Percentiles rank a stretch among this genome's conserved stretches.
These are phyloP conservation scores for Cyberlindnera lachancei DNA, from an alignment of 805 yeast genomes.

Conservation along the genomic window DNA sequence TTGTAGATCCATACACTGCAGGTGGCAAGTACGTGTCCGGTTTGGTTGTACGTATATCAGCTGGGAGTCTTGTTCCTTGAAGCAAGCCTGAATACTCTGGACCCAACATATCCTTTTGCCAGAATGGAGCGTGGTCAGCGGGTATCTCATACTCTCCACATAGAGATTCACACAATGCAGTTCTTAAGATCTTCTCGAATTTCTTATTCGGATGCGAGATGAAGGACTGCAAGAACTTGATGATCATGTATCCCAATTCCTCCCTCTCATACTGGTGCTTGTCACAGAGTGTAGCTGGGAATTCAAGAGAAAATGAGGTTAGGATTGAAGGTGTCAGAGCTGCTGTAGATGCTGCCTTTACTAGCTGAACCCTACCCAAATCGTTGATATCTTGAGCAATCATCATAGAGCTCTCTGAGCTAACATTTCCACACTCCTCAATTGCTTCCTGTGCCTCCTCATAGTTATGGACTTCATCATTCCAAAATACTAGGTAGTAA, in stretches of 20 bases:
- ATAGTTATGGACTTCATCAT: constrained; percentile 67
- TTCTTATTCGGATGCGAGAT: constrained; percentile 28
- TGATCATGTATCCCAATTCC: constrained; percentile 33
- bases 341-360: too few relatives aligned
- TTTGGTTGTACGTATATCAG: not conserved
- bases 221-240: constrained; percentile 46
- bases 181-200: constrained; percentile 34
- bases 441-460: constrained; percentile 46
- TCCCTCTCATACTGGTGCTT: constrained; percentile 46
- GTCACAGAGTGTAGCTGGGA: constrained; percentile 45
- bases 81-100: constrained; percentile 13
- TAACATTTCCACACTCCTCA: constrained; percentile 25
- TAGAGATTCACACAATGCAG: constrained; percentile 37
- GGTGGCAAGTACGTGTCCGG: not conserved
- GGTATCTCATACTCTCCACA: constrained; percentile 21
- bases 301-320: constrained; percentile 38
- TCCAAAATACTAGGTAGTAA: constrained; percentile 59
- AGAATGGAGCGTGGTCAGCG: constrained; percentile 13
- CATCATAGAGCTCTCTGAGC: constrained; percentile 24
- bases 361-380: constrained; percentile 44
- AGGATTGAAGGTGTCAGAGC: constrained; percentile 25
- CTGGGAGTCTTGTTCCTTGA: constrained; percentile 10
- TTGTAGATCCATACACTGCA: constrained; percentile 25
- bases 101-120: constrained; percentile 11
- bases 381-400: constrained; percentile 40